A percentile compares a stretch with the other conserved stretches of the same genome.
These are phyloP conservation scores for Salvia sclarea DNA, from an alignment of 305 asterid species.

Conservation along the genomic window DNA sequence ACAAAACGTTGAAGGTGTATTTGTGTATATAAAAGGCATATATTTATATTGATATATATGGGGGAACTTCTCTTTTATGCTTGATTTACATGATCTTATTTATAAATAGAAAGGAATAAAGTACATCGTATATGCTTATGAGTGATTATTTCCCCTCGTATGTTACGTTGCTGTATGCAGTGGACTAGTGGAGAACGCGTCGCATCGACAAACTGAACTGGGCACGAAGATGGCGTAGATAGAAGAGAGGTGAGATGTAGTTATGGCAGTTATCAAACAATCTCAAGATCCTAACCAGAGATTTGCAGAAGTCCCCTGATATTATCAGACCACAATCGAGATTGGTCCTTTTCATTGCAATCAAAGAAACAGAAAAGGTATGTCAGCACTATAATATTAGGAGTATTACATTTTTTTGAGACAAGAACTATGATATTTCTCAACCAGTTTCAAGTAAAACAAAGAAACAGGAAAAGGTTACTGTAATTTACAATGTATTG, in stretches of 20 bases:
- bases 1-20: too few species aligned
- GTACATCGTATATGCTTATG: neutral
- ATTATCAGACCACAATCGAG: constrained; percentile 23
- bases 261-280: neutral
- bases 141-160: constrained; percentile 20
- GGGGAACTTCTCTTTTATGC: constrained; percentile 17
- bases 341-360: constrained; percentile 23
- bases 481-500: constrained; percentile 2
- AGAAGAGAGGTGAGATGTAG: neutral
- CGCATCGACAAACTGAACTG: neutral
- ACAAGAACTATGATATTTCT: too few species aligned
- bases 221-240: neutral
- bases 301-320: constrained; percentile 25
- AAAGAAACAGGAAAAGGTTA: neutral
- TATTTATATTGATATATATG: neutral
- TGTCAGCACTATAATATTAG: constrained; percentile 9
- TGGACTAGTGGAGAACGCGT: neutral
- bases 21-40: neutral
- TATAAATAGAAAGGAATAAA: neutral
- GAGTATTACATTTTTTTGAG: neutral
- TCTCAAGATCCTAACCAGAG: constrained; percentile 14
- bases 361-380: neutral
- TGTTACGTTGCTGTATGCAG: neutral
- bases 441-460: neutral
- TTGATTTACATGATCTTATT: constrained; percentile 1